Evolutionary conservation across 2,329 filamentous ascomycete species (phyloP).

Genomic region (Aspergillaceae sp.): DNA sequence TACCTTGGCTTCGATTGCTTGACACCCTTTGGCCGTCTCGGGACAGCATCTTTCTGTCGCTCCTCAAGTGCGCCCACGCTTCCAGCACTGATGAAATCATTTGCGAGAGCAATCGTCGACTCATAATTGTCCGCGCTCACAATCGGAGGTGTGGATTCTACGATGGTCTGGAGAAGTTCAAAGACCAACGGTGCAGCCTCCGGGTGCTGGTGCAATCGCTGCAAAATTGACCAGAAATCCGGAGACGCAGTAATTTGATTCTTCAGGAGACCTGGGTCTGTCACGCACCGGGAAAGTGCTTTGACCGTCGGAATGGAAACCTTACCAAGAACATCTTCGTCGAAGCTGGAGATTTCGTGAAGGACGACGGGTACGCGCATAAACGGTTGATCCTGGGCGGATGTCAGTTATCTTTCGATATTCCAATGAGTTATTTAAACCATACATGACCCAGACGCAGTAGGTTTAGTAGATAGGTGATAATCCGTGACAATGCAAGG

Average conservation of each 20-base stretch:
- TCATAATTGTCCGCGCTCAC: constrained; percentile 96
- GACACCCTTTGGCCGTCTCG: constrained; percentile 45
- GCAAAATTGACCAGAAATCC: constrained; percentile 91
- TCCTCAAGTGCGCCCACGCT: constrained; percentile 63
- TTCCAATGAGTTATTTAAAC: neutral
- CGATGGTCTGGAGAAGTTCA: constrained; percentile 71
- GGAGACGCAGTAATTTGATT: constrained; percentile 94
- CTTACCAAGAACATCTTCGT: constrained; percentile 66
- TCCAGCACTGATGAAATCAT: constrained; percentile 80
- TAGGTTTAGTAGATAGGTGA: constrained; percentile 78
- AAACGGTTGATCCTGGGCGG: constrained; percentile 68
- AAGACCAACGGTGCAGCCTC: constrained; percentile 73
- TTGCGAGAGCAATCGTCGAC: constrained; percentile 70
- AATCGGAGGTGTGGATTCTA: constrained; percentile 63
- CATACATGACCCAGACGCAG: constrained; percentile 77
- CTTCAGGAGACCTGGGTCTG: constrained; percentile 64
- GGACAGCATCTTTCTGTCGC: constrained; percentile 54
- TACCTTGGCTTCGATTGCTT: constrained; percentile 50
- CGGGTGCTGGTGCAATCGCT: constrained; percentile 59
- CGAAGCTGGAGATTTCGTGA: constrained; percentile 82
- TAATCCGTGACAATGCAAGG: constrained; percentile 71
- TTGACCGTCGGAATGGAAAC: constrained; percentile 68
- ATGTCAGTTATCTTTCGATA: constrained; percentile 6
- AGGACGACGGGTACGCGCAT: constrained; percentile 85
- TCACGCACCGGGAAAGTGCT: constrained; percentile 71